These are phyloP conservation scores for Phaseolus lunatus DNA, from an alignment of 306 rosid genomes.

Conservation along the genomic window DNA sequence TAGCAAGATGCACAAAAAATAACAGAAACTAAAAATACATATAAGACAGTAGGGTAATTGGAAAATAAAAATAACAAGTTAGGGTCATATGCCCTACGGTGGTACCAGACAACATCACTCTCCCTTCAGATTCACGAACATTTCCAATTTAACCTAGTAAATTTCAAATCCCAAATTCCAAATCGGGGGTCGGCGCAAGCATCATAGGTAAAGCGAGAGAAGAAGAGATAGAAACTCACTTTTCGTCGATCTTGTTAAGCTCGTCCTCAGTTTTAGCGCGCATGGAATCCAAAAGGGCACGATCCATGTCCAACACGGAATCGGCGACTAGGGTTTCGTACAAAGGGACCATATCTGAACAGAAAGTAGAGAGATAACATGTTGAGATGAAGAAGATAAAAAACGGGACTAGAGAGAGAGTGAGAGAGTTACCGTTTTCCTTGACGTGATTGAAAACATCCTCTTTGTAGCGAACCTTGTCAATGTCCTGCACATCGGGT, in stretches of 20 bases:
- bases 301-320: constrained; percentile 77
- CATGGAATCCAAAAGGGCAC: constrained; percentile 70
- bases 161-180: constrained; percentile 31
- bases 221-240: constrained; percentile 59
- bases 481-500: constrained; percentile 86
- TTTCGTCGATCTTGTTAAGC: constrained; percentile 84
- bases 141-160: not conserved
- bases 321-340: constrained; percentile 82
- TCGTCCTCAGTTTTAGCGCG: constrained; percentile 77
- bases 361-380: not conserved
- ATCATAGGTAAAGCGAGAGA: not conserved
- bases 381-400: not conserved
- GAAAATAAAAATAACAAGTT: not conserved
- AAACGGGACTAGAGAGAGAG: not conserved
- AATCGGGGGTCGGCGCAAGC: constrained; percentile 20
- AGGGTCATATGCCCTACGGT: not conserved
- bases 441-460: constrained; percentile 77
- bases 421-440: constrained; percentile 63
- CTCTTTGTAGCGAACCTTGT: constrained; percentile 81
- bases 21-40: not conserved
- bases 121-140: not conserved
- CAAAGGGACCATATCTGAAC: constrained; percentile 79
- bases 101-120: not conserved
- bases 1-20: not conserved
- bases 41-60: not conserved